These are phyloP conservation scores for Coriolopsis trogii DNA, from an alignment of 1,284 basidiomycete genomes.

Conservation along the genomic window DNA sequence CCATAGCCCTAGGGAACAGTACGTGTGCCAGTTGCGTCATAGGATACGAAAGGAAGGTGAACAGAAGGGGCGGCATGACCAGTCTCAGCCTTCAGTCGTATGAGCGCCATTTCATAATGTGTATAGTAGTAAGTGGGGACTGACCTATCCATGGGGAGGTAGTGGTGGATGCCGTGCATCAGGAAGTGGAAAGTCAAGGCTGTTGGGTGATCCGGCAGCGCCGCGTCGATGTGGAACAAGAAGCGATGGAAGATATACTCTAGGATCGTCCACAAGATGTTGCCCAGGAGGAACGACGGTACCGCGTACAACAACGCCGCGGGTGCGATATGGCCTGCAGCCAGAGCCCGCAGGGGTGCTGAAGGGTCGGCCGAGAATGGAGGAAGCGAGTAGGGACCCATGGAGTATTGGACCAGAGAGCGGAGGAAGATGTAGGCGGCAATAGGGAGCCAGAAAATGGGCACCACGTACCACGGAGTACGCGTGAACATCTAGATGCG, in stretches of 20 bases:
- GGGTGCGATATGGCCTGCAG: slow-evolving; percentile 43
- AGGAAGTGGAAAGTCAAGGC: slow-evolving; percentile 92
- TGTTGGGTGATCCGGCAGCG: slow-evolving; percentile 82
- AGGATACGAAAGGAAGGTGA: slow-evolving; percentile 79
- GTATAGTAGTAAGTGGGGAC: no score
- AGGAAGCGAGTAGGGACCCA: slow-evolving; percentile 54
- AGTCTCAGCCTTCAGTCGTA: slow-evolving; percentile 84
- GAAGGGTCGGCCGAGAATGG: slow-evolving; percentile 55
- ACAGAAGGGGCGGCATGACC: slow-evolving; percentile 96
- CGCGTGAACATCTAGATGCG: slow-evolving; percentile 74
- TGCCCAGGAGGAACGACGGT: slow-evolving; percentile 79
- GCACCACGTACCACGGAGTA: slow-evolving; percentile 95
- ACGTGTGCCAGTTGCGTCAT: slow-evolving; percentile 88
- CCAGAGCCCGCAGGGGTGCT: slow-evolving; percentile 53
- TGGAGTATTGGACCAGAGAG: slow-evolving; percentile 78
- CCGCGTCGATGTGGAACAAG: slow-evolving; percentile 95
- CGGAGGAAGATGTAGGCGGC: slow-evolving; percentile 80
- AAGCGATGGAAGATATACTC: slow-evolving; percentile 97
- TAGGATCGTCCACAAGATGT: slow-evolving; percentile 92
- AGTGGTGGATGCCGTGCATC: slow-evolving; percentile 97
- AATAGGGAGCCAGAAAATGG: slow-evolving; percentile 92
- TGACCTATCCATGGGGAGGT: slow-evolving; percentile 93
- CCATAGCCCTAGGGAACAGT: slow-evolving; percentile 84
- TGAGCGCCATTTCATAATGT: no score
- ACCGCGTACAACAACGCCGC: slow-evolving; percentile 53